phyloP scores from a whole-genome alignment of 1,284 basidiomycete genomes.

The Exobasidium rhododendri region DNA sequence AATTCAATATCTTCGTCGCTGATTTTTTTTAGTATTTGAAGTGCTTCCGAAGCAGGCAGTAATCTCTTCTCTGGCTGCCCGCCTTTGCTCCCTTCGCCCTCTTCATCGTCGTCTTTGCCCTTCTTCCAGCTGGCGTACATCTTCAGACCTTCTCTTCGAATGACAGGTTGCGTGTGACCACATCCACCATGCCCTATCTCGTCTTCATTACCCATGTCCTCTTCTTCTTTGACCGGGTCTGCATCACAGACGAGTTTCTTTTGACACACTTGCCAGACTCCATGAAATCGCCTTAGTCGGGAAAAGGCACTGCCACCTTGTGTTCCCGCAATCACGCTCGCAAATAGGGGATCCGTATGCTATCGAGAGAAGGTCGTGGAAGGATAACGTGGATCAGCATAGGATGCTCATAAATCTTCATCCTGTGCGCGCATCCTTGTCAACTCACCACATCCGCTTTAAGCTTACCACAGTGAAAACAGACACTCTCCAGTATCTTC shows the following conservation, averaged over 20 bases:
- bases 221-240: conserved; percentile 56
- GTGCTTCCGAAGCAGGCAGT: conserved; percentile 82
- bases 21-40: conserved; percentile 64
- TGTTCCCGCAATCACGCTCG: conserved; percentile 42
- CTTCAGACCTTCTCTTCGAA: conserved; percentile 93
- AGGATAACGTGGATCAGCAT: no score
- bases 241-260: conserved; percentile 61
- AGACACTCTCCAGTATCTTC: conserved; percentile 98
- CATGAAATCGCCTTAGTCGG: conserved; percentile 47
- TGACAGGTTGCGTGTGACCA: conserved; percentile 83
- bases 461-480: conserved; percentile 95
- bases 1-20: conserved; percentile 82
- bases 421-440: background rate
- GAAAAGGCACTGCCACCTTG: conserved; percentile 23
- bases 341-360: conserved; percentile 49
- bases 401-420: conserved; percentile 1
- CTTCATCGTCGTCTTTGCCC: conserved; percentile 80
- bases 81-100: conserved; percentile 53
- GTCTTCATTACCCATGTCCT: conserved; percentile 47
- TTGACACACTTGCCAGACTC: conserved; percentile 53
- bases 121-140: conserved; percentile 94
- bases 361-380: conserved; percentile 11
- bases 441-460: conserved; percentile 69
- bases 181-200: conserved; percentile 82
- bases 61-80: conserved; percentile 82